These are phyloP conservation scores for Protostelium mycophagum DNA, from an alignment of 78 protist genomes.

Conservation along the genomic window DNA sequence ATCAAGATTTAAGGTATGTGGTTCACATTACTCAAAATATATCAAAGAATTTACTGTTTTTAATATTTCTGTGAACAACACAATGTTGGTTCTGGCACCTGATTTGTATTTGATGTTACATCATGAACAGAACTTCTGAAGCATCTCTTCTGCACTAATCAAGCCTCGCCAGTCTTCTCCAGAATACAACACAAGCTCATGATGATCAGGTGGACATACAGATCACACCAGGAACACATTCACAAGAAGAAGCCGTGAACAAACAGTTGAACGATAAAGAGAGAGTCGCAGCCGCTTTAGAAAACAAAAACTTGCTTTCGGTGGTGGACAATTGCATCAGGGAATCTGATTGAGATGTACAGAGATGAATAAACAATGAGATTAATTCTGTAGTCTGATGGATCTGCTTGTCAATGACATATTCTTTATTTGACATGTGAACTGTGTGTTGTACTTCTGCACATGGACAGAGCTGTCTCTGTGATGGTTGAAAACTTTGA, in stretches of 20 bases:
- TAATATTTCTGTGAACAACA: not conserved
- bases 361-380: no score
- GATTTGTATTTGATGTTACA: not conserved
- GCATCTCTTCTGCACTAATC: not conserved
- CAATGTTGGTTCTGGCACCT: not conserved
- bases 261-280: slow-evolving; percentile 93
- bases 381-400: no score
- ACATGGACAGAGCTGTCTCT: no score
- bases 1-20: slow-evolving; percentile 68
- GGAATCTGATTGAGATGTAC: not conserved
- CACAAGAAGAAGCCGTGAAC: slow-evolving; percentile 55
- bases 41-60: not conserved
- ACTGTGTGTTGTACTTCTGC: no score
- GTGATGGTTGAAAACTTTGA: no score
- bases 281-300: slow-evolving; percentile 85
- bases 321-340: not conserved
- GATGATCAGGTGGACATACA: slow-evolving; percentile 1
- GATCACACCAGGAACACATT: slow-evolving; percentile 3
- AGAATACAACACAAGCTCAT: no score
- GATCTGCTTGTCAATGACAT: no score
- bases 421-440: no score
- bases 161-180: no score
- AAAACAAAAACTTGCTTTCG: not conserved
- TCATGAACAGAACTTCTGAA: not conserved
- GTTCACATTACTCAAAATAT: slow-evolving; percentile 22